A percentile compares a stretch with the other conserved stretches of the same genome.
phyloP scores from a whole-genome alignment of 345 rosid species.

The Diplotaxis tenuifolia region DNA sequence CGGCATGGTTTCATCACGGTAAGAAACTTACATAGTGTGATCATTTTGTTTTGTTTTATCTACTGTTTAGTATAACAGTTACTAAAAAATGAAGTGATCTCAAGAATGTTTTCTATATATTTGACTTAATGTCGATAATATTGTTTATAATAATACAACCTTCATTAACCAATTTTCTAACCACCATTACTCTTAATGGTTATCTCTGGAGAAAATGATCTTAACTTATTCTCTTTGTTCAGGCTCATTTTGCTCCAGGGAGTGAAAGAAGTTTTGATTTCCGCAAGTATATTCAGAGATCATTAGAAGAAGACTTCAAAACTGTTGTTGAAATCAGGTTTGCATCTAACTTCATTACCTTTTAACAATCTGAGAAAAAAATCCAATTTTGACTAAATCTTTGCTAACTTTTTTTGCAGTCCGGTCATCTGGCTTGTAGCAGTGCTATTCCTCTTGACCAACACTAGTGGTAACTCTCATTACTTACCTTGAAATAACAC shows the following conservation, averaged over 20 bases:
- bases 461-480: conserved; percentile 56
- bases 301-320: not conserved
- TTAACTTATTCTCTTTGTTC: not conserved
- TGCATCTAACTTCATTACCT: not conserved
- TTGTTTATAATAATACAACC: not conserved
- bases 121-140: not conserved
- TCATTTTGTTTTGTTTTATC: not conserved
- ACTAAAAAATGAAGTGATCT: too few relatives aligned
- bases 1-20: not conserved
- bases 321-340: not conserved
- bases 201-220: too few relatives aligned
- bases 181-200: too few relatives aligned
- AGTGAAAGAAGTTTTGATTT: not conserved
- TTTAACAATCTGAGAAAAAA: not conserved
- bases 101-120: not conserved
- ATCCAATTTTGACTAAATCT: not conserved
- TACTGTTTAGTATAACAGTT: not conserved
- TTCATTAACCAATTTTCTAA: not conserved
- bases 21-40: not conserved
- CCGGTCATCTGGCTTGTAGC: conserved; percentile 63
- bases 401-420: conserved; percentile 47
- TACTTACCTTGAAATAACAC: not conserved
- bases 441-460: conserved; percentile 64
- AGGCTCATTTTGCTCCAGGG: not conserved
- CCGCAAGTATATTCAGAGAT: not conserved